These are phyloP conservation scores for Phytophthora pisi DNA, from an alignment of 352 stramenopile genomes.

Conservation along the genomic window DNA sequence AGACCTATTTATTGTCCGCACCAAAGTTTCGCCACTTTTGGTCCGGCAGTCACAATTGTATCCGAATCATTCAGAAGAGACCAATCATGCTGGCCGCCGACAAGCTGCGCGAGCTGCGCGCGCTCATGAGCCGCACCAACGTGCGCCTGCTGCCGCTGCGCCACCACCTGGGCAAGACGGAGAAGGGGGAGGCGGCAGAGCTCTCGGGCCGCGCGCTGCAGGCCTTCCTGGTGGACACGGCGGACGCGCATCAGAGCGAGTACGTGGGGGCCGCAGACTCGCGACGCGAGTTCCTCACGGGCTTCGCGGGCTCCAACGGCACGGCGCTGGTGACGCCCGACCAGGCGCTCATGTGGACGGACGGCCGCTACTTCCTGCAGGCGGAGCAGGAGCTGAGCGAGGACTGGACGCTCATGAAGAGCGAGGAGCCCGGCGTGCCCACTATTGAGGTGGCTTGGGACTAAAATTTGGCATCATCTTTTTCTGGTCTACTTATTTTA, in stretches of 20 bases:
- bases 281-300: conserved; percentile 94
- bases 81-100: conserved; percentile 48
- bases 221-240: conserved; percentile 95
- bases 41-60: neutral
- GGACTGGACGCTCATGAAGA: conserved; percentile 97
- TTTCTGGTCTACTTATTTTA: conserved; percentile 2
- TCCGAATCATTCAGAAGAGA: neutral
- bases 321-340: conserved; percentile 88
- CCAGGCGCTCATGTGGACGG: conserved; percentile 97
- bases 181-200: conserved; percentile 19
- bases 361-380: conserved; percentile 98
- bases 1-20: conserved; percentile 46
- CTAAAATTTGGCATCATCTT: neutral
- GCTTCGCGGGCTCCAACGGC: conserved; percentile 97
- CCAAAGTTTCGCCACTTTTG: neutral
- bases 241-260: conserved; percentile 98
- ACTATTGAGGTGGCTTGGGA: conserved; percentile 77
- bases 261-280: conserved; percentile 97
- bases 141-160: conserved; percentile 70
- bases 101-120: conserved; percentile 69
- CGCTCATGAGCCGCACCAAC: conserved; percentile 66
- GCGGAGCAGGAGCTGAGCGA: conserved; percentile 93
- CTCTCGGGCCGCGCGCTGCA: conserved; percentile 63
- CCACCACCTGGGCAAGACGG: conserved; percentile 55
- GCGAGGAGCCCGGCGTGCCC: conserved; percentile 90